phyloP scores from a whole-genome alignment of 176 grass and related monocot genomes.

The Phyllostachys edulis region DNA sequence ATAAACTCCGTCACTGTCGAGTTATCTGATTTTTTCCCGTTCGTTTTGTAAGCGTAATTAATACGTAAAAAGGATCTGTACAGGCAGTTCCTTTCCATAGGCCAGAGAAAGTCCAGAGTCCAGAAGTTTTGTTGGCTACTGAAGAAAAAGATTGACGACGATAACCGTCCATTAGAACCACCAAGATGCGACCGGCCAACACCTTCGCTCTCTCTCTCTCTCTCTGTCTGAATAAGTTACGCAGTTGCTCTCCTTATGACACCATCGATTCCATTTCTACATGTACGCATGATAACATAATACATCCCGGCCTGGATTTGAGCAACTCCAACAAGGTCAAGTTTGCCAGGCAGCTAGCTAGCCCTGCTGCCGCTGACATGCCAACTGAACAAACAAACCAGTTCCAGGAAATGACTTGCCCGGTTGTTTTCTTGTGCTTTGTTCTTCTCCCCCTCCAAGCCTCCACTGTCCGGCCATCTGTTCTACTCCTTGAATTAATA shows the following conservation, averaged over 20 bases:
- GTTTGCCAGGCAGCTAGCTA: background rate
- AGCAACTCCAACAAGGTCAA: background rate
- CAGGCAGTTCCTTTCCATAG: background rate
- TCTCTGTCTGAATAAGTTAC: constrained; percentile 6
- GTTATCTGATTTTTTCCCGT: background rate
- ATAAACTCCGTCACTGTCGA: background rate
- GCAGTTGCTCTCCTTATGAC: constrained; percentile 16
- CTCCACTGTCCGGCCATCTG: background rate
- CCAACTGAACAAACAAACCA: background rate
- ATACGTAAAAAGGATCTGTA: background rate
- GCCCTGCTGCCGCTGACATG: background rate
- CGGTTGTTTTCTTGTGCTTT: background rate
- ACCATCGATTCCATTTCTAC: background rate
- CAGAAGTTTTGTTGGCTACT: background rate
- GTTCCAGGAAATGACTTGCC: constrained; percentile 2
- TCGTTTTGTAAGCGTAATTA: background rate
- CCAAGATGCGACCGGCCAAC: constrained; percentile 23
- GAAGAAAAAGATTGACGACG: constrained; percentile 1
- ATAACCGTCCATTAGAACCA: constrained; percentile 22
- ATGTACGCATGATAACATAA: background rate
- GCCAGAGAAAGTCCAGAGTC: background rate
- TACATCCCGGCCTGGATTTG: background rate
- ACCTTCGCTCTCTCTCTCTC: background rate
- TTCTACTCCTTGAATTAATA: background rate
- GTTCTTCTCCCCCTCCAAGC: background rate